Evolutionary conservation across 2,329 filamentous ascomycete genomes (phyloP).

Genomic region (Cercospora sp.): DNA sequence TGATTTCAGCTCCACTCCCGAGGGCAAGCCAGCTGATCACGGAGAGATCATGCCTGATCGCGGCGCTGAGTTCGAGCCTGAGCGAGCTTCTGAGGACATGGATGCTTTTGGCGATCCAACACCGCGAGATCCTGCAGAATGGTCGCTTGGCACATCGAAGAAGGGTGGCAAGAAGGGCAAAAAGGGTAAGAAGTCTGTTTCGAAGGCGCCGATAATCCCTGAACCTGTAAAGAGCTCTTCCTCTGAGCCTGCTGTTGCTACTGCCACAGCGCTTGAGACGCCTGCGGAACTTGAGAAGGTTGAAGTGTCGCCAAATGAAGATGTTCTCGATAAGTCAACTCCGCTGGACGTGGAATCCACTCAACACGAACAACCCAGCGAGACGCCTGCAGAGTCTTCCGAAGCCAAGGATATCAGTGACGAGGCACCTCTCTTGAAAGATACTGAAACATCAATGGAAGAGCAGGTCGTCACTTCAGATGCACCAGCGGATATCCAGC

Average conservation of each 20-base stretch:
- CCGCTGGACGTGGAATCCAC: not conserved
- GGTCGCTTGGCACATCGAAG: constrained; percentile 20
- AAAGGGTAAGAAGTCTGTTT: constrained; percentile 17
- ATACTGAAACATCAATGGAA: not conserved
- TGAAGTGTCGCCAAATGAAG: not conserved
- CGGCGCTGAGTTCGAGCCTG: constrained; percentile 21
- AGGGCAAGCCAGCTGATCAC: not conserved
- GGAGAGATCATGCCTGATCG: constrained; percentile 18
- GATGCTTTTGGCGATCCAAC: constrained; percentile 21
- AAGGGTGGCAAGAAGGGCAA: constrained; percentile 30
- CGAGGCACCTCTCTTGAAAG: not conserved
- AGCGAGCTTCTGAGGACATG: constrained; percentile 24
- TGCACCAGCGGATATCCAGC: not conserved
- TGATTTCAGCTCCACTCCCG: constrained; percentile 11
- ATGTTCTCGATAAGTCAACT: not conserved
- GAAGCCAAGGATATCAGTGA: not conserved
- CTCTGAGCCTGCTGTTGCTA: not conserved
- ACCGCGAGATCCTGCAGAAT: constrained; percentile 16
- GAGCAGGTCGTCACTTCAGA: not conserved
- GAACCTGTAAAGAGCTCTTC: not conserved
- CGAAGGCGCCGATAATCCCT: not conserved
- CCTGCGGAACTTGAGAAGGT: not conserved
- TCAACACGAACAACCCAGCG: too few relatives aligned
- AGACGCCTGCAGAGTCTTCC: not conserved
- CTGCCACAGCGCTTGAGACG: not conserved